These are phyloP conservation scores for Ogataea populi-albae DNA, from an alignment of 805 yeast species.

Conservation along the genomic window DNA sequence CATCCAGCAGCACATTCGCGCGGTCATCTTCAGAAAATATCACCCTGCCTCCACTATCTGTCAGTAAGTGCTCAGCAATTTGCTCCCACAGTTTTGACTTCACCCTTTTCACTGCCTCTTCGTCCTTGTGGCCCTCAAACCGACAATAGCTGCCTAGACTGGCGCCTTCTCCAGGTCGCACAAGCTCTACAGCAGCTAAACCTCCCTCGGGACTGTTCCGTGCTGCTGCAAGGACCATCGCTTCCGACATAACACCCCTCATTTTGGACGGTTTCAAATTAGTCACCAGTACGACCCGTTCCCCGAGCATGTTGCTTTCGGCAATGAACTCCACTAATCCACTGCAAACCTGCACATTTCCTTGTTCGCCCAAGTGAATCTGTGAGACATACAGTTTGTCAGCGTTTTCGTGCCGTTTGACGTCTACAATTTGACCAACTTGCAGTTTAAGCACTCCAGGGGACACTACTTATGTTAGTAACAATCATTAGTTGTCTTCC, in stretches of 20 bases:
- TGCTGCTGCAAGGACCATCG: slow-evolving; percentile 64
- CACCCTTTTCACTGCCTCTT: slow-evolving; percentile 24
- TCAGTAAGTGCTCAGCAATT: slow-evolving; percentile 29
- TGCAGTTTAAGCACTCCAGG: slow-evolving; percentile 30
- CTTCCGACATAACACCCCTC: slow-evolving; percentile 60
- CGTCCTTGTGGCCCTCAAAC: slow-evolving; percentile 33
- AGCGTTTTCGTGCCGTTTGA: slow-evolving; percentile 53
- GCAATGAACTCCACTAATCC: slow-evolving; percentile 52
- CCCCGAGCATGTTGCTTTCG: slow-evolving; percentile 34
- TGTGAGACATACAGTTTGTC: slow-evolving; percentile 58
- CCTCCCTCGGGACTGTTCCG: slow-evolving; percentile 8
- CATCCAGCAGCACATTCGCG: slow-evolving; percentile 6
- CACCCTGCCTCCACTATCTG: slow-evolving; percentile 33
- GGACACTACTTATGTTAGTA: slow-evolving; percentile 7
- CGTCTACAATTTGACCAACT: slow-evolving; percentile 48
- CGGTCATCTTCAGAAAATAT: slow-evolving; percentile 19
- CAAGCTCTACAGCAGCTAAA: slow-evolving; percentile 39
- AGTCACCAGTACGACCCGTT: slow-evolving; percentile 49
- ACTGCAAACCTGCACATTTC: slow-evolving; percentile 48
- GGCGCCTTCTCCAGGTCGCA: too few species aligned
- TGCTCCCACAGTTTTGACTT: slow-evolving; percentile 37
- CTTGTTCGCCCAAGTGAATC: slow-evolving; percentile 32
- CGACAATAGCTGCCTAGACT: slow-evolving; percentile 1
- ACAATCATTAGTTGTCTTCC: not conserved
- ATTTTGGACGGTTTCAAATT: slow-evolving; percentile 62